phyloP scores from a whole-genome alignment of 2,329 filamentous ascomycete species.

The Aspergillus sp. region DNA sequence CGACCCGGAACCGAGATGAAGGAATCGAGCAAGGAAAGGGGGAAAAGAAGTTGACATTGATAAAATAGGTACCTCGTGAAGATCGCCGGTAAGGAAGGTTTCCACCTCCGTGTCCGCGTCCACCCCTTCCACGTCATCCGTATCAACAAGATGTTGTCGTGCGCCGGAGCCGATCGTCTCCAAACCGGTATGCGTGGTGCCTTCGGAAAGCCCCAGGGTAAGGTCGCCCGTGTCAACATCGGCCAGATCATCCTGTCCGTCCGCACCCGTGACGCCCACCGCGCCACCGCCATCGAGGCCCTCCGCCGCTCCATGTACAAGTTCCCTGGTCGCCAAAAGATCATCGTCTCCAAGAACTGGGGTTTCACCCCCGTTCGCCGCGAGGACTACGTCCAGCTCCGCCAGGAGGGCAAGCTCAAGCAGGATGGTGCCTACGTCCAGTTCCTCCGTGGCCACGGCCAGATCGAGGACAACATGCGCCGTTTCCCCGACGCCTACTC shows the following conservation, averaged over 20 bases:
- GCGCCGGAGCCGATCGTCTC: slow-evolving; percentile 99
- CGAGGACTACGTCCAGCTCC: slow-evolving; percentile 96
- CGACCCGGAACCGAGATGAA: not conserved
- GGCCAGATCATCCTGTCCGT: slow-evolving; percentile 98
- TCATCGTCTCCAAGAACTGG: slow-evolving; percentile 99
- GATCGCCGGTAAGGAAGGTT: slow-evolving; percentile 71
- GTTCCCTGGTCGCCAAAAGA: slow-evolving; percentile 99
- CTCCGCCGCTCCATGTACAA: slow-evolving; percentile 99
- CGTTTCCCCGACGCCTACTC: slow-evolving; percentile 88
- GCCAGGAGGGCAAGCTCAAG: slow-evolving; percentile 90
- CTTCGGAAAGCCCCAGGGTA: slow-evolving; percentile 99
- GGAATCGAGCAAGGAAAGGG: not conserved
- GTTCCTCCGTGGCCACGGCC: slow-evolving; percentile 95
- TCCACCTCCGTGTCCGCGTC: slow-evolving; percentile 76
- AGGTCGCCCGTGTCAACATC: slow-evolving; percentile 99
- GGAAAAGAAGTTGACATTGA: not conserved
- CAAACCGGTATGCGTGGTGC: slow-evolving; percentile 99
- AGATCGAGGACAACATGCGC: slow-evolving; percentile 82
- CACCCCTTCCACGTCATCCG: slow-evolving; percentile 99
- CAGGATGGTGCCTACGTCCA: slow-evolving; percentile 99
- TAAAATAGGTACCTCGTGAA: slow-evolving; percentile 66
- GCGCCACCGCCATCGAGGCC: slow-evolving; percentile 92
- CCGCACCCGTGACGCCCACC: slow-evolving; percentile 94
- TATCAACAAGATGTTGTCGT: slow-evolving; percentile 99
- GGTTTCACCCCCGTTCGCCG: slow-evolving; percentile 98